phyloP scores from a whole-genome alignment of 1,284 basidiomycete species.

The Stereum hirsutum region DNA sequence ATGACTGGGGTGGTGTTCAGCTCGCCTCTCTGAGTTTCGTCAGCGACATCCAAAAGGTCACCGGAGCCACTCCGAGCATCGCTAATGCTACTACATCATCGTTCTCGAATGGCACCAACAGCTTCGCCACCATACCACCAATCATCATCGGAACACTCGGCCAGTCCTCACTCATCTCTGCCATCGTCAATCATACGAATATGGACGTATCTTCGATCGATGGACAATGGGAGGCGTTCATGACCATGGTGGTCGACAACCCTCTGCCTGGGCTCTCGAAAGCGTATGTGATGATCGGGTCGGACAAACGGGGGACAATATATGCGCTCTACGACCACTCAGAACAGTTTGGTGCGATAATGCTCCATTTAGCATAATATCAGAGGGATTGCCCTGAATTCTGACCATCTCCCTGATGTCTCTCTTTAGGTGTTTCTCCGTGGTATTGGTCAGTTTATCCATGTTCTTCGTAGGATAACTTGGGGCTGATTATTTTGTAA shows the following conservation, averaged over 20 bases:
- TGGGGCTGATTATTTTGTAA: not conserved
- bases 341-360: constrained; percentile 55
- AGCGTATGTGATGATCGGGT: constrained; percentile 58
- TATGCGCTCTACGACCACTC: constrained; percentile 64
- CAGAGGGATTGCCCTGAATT: too few species aligned
- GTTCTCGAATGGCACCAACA: constrained; percentile 10
- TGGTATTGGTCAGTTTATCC: constrained; percentile 46
- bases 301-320: constrained; percentile 60
- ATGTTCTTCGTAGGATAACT: too few species aligned
- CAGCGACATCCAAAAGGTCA: constrained; percentile 51
- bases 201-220: constrained; percentile 47
- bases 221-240: constrained; percentile 59
- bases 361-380: not conserved
- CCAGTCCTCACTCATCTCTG: constrained; percentile 46
- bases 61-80: constrained; percentile 38
- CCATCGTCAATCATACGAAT: constrained; percentile 40
- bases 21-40: constrained; percentile 53
- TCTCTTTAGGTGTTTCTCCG: constrained; percentile 51
- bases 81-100: constrained; percentile 31
- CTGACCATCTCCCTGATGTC: constrained; percentile 28
- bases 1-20: constrained; percentile 60
- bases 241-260: constrained; percentile 40
- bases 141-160: constrained; percentile 63
- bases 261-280: constrained; percentile 47
- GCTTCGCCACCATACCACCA: constrained; percentile 24